phyloP scores from a whole-genome alignment of 2,329 filamentous ascomycete genomes.

The Botryotinia narcissicola region DNA sequence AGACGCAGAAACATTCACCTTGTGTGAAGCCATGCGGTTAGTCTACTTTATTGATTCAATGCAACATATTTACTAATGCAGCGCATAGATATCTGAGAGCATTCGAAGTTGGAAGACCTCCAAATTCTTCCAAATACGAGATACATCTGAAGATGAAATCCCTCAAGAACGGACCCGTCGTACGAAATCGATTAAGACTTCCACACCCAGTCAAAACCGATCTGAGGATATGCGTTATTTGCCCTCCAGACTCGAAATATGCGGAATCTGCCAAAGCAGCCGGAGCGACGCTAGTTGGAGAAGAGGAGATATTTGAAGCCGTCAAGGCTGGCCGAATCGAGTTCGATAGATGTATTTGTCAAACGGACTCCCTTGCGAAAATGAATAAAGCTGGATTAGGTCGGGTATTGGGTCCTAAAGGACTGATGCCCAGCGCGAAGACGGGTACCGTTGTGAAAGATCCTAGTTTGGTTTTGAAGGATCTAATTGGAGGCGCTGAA shows the following conservation, averaged over 20 bases:
- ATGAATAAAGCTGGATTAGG: constrained; percentile 80
- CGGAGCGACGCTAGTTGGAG: constrained; percentile 80
- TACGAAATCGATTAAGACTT: constrained; percentile 83
- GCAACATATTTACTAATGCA: constrained; percentile 16
- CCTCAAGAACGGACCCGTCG: constrained; percentile 77
- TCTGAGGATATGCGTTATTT: constrained; percentile 85
- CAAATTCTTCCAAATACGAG: constrained; percentile 80
- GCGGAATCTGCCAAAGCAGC: constrained; percentile 72
- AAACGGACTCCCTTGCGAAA: constrained; percentile 71
- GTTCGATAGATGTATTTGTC: constrained; percentile 88
- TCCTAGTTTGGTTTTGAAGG: constrained; percentile 69
- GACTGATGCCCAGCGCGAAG: constrained; percentile 89
- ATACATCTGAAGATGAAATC: constrained; percentile 79
- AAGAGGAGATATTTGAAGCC: constrained; percentile 79
- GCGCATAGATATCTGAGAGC: constrained; percentile 77
- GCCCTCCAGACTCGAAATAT: constrained; percentile 72
- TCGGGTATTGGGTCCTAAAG: constrained; percentile 79
- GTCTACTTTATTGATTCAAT: constrained; percentile 32
- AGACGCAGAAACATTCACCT: constrained; percentile 63
- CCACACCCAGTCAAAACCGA: constrained; percentile 89
- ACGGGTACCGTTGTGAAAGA: constrained; percentile 85
- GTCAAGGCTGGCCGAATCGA: constrained; percentile 71
- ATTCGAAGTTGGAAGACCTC: constrained; percentile 81
- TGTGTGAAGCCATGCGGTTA: constrained; percentile 91
- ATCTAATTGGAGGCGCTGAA: constrained; percentile 78